Evolutionary conservation across 2,329 filamentous ascomycete species (phyloP), one percentile per base, ranked within the genome.

Genomic region (Hypoxylon sp.): DNA sequence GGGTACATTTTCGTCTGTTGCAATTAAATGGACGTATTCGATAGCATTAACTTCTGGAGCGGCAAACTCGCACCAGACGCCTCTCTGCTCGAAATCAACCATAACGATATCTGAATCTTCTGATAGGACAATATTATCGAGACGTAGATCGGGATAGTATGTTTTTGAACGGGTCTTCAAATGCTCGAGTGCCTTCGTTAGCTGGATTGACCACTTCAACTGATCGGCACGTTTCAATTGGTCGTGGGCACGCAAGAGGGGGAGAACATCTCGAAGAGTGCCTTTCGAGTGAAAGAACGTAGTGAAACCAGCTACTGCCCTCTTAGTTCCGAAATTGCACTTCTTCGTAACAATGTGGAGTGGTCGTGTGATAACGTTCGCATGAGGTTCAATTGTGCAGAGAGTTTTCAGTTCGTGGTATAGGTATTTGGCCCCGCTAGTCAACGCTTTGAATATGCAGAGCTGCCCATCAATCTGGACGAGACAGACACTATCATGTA

Each of bases 41-140:
- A 89, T 78, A 28, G 84, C 83, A 72, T 88, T 88, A 67, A 89
- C 83, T 73, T 90, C 87, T 0, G 87, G 87, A 0, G 87, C 82
- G 1, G 84, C 85, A 75, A 89, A 89, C 74, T 88, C 85, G 75
- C 84, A 87, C 87, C 87, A 89, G 1, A 89, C 86, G 6, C 87
- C 87, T 32, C 87, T 83, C 75, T 89, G 87, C 76, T 90, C 87
- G 72, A 90, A 88, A 67, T 90, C 87, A 3, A 89, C 82, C 82
- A 90, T 85, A 72, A 89, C 74, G 9, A 83, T 77, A 59, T 88
- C 81, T 19, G 78, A 79, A 0, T 78, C 71, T 21, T 79, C 79
- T 0, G 85, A 84, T 13, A 89, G 76, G 2, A 89, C 83, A 34
- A 89, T 80, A 69, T 89, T 89, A 75, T 89, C 87, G 3, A 89